Evolutionary conservation across 2,329 filamentous ascomycete species (phyloP).

Genomic region (Neoarthrinium moseri): DNA sequence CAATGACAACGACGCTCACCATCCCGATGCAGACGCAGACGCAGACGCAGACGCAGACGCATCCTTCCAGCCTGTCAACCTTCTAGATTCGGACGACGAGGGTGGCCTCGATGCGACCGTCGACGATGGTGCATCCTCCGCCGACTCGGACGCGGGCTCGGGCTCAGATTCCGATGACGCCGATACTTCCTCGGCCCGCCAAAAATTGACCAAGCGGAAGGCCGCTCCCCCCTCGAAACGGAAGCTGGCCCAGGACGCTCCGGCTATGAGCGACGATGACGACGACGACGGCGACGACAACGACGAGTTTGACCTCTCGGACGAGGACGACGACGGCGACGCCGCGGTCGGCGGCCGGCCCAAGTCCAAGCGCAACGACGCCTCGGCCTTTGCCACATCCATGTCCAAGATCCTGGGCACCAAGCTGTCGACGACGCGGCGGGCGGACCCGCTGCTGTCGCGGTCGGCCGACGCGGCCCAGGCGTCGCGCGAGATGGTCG

Average conservation of each 20-base stretch:
- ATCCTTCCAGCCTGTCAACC: conserved; percentile 49
- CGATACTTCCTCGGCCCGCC: conserved; percentile 23
- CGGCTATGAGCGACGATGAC: conserved; percentile 22
- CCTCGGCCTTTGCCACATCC: conserved; percentile 84
- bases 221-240: conserved; percentile 13
- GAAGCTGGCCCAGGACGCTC: conserved; percentile 19
- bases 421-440: conserved; percentile 79
- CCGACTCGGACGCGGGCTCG: conserved; percentile 17
- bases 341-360: conserved; percentile 28
- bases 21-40: too few species aligned
- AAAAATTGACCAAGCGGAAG: conserved; percentile 25
- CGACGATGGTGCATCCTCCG: conserved; percentile 44
- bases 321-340: conserved; percentile 37
- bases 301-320: conserved; percentile 36
- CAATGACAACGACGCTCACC: too few species aligned
- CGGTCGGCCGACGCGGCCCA: conserved; percentile 74
- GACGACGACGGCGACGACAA: conserved; percentile 30
- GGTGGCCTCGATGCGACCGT: conserved; percentile 52
- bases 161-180: conserved; percentile 32
- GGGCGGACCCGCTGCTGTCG: conserved; percentile 86
- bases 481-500: conserved; percentile 69
- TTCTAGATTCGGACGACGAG: conserved; percentile 57
- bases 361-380: conserved; percentile 87
- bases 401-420: conserved; percentile 90
- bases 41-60: conserved; percentile 37